Base-by-base conservation (phyloP, 352 stramenopile species). In the Pythium utonaiense region DNA sequence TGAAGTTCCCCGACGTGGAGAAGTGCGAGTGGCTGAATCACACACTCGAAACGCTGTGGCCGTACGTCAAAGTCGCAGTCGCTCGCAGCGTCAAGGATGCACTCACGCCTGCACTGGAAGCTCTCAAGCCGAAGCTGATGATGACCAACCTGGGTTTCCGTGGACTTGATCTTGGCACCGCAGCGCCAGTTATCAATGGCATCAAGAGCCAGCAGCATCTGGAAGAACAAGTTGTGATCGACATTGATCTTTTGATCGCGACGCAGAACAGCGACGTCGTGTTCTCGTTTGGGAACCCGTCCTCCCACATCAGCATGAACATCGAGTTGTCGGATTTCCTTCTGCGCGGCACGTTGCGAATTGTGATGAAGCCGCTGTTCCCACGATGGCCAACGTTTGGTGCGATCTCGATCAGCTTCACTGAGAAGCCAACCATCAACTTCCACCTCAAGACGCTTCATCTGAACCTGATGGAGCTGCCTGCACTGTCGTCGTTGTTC, bases 11-110 rank as follows among this genome's bases (percentile, higher is more conserved):
- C 1, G 72, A 80, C 25, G 69, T 80, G 6, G 72, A 80, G 56
- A 80, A 77, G 45, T 77, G 69, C 50, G 72, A 80, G 33, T 80
- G 72, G 72, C 56, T 80, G 14, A 80, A 80, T 48, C 53, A 77
- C 52, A 70, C 50, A 2, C 45, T 80, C 55, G 69, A 73, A n/a
- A 71, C 72, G n/a, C 56, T 80, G 33, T 80, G 72, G 72, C 72
- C 72, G 36, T 80, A 80, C 50, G 67, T 77, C 34, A 80, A 80
- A 40, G 63, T 77, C 49, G 72, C 72, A 13, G 63, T 74, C 42
- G 72, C 72, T 27, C 66, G 67, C 24, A 66, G 54, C 9, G 66
- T 80, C 25, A 70, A 71, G 22, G 72, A 80, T 19, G 62, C 69
- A 8, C 54, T 80, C 14, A 77, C 60, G 19, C 72, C 72, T 3